These are phyloP conservation scores for Coemansia sp. DNA, from an alignment of 192 early-diverging fungal species.

Conservation along the genomic window DNA sequence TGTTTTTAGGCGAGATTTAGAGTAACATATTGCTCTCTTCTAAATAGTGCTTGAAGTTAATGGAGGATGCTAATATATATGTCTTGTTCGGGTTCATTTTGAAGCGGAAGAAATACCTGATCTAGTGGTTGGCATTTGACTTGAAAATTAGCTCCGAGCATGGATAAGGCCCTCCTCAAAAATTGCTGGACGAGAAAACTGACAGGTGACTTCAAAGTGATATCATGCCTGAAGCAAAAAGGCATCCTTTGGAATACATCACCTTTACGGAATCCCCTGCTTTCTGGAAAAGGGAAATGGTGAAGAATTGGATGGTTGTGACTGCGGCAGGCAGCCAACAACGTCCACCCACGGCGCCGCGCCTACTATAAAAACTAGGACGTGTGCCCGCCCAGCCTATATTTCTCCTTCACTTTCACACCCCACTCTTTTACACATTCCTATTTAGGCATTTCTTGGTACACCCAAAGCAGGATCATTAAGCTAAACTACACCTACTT, in stretches of 20 bases:
- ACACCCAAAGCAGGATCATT: not conserved
- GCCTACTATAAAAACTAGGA: not conserved
- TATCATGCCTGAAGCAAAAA: not conserved
- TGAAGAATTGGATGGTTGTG: not conserved
- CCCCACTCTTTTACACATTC: not conserved
- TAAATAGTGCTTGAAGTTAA: not conserved
- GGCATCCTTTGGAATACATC: not conserved
- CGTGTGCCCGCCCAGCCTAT: not conserved
- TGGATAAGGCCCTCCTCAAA: too few relatives aligned
- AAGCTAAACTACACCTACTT: not conserved
- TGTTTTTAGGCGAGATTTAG: constrained; percentile 86
- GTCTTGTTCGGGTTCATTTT: not conserved
- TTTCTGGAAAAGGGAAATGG: not conserved
- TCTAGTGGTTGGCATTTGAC: not conserved
- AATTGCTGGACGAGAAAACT: too few relatives aligned
- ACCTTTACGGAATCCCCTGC: not conserved
- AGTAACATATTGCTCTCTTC: not conserved
- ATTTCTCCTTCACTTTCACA: not conserved
- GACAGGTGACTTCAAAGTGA: not conserved
- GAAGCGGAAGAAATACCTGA: not conserved
- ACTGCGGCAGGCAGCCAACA: not conserved
- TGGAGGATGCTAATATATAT: not conserved
- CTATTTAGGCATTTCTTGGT: not conserved
- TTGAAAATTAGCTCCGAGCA: too few relatives aligned
- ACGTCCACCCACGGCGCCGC: not conserved